Base-by-base conservation (phyloP, 306 rosid genomes). In the Quercus suber region DNA sequence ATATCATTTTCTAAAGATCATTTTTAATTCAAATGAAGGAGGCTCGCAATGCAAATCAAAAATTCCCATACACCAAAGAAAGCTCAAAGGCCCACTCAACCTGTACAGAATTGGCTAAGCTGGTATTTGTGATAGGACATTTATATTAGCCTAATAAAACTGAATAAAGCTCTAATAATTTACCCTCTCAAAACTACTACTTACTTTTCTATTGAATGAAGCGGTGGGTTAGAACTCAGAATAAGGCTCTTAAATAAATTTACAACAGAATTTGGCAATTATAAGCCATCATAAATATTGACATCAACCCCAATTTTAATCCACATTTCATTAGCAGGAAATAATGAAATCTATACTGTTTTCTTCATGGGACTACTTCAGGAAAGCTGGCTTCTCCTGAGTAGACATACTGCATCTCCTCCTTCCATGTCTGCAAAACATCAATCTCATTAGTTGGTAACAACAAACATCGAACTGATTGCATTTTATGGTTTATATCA, bases 381-480 rank as follows among this genome's bases (percentile, higher is more conserved):
- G 90, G 89, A 64, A 91, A 85, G 71, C 56, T 77, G 41, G 90
- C 89, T 69, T 83, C 65, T 11, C 87, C 90, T 0, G 82, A 74
- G 72, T 87, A 90, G 76, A 90, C 76, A 78, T 85, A 87, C 73
- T 86, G 93, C 90, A 93, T 87, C 81, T 93, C 98, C 67, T 87
- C 95, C 83, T 86, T 91, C 98, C 97, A 91, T 31, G 93, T 89
- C 98, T 93, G 90, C 83, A 87, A 78, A 84, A 79, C 67, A 55
- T 43, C 82, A 12, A 71, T 7, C 69, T 76, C 68, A 52, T 77
- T 12, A 77, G 73, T 76, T 12, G 11, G 53, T 71, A 81, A 74
- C 6, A 63, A 35, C 30, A 23, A 78, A 74, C 20, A 73, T 28
- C 20, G 27, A 75, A 20, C 28, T 55, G 75, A 27, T 23, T 37